Base-by-base conservation (phyloP, 164 flowering plant species). In the Sedum album region DNA sequence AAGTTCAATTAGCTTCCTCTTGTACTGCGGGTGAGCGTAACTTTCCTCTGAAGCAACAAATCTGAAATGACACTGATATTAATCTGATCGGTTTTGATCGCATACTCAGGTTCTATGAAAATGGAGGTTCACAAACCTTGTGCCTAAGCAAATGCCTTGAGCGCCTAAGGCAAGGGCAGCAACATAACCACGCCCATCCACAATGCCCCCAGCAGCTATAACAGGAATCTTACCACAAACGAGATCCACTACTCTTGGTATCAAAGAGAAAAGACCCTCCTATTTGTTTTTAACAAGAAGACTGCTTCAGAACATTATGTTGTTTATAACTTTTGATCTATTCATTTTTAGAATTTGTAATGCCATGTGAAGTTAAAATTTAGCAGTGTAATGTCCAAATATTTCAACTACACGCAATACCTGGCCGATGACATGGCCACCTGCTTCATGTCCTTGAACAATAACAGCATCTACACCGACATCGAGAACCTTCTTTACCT, bases 101-200 rank as follows among this genome's bases (percentile, higher is more conserved):
- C 17, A 25, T 9, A 20, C 39, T 23, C 49, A 20, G 23, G 25
- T 67, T 3, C 44, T 46, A 38, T 51, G n/a, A 21, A 35, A 35
- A 3, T 14, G 61, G 28, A 18, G 14, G 67, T 33, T 33, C 23
- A n/a, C 74, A 44, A 9, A 90, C 98, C 97, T 79, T 30, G 91
- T 85, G 69, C 97, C 94, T 1, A 90, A 67, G 73, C 89, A 83
- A 68, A 93, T 68, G 8, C 91, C 98, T 64, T 82, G 83, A 73
- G 97, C 98, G 31, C 98, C 98, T 73, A 91, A 91, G 21, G 92
- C 91, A 80, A 91, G 73, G 25, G 97, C 93, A 73, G 96, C 97
- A 74, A 86, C 96, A 78, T 89, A 93, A 69, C 97, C 97, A 51
- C 94, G 96, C 31, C 79, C 88, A 76, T 93, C 94, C 41, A 81